Conservation (phyloP, 2,329 filamentous ascomycete genomes). For the Fusarium virguliforme region DNA sequence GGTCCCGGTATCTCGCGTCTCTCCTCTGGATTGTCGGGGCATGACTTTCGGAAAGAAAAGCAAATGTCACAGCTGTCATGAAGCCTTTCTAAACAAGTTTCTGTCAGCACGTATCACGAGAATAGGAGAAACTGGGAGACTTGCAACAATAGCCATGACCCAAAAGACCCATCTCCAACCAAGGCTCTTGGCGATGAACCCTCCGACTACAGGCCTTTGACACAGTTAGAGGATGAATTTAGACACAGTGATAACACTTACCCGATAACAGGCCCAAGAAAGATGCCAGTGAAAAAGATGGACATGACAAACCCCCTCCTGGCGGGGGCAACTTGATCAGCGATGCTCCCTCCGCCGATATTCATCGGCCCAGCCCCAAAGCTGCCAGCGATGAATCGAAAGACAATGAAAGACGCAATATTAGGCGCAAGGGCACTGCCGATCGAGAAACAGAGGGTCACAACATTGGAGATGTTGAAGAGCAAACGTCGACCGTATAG, state of each 20-base stretch:
- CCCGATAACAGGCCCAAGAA: conserved; percentile 23
- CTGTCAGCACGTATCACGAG: background rate
- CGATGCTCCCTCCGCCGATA: conserved; percentile 25
- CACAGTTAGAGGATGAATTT: accelerated
- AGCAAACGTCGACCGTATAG: conserved; percentile 24
- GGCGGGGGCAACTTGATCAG: background rate
- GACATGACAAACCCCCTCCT: conserved; percentile 28
- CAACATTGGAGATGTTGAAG: conserved; percentile 19
- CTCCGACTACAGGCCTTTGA: conserved; percentile 15
- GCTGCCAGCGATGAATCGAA: conserved; percentile 20
- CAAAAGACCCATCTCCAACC: conserved; percentile 33
- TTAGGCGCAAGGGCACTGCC: conserved; percentile 9
- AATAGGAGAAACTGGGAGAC: accelerated
- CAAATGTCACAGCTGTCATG: background rate
- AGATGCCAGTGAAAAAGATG: conserved; percentile 26
- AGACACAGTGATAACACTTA: background rate
- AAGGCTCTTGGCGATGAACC: conserved; percentile 15
- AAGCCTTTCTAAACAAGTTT: background rate
- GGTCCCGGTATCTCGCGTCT: background rate
- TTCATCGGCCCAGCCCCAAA: conserved; percentile 30
- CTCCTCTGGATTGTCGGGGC: conserved; percentile 17
- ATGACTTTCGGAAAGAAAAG: conserved; percentile 21
- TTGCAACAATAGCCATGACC: conserved; percentile 27
- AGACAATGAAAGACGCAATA: conserved; percentile 16
- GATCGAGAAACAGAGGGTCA: conserved; percentile 5